Percentiles rank a stretch among this genome's conserved stretches.
Evolutionary conservation across 768 basidiomycete species (phyloP).

Genomic region (Clitopilus passeckerianus): DNA sequence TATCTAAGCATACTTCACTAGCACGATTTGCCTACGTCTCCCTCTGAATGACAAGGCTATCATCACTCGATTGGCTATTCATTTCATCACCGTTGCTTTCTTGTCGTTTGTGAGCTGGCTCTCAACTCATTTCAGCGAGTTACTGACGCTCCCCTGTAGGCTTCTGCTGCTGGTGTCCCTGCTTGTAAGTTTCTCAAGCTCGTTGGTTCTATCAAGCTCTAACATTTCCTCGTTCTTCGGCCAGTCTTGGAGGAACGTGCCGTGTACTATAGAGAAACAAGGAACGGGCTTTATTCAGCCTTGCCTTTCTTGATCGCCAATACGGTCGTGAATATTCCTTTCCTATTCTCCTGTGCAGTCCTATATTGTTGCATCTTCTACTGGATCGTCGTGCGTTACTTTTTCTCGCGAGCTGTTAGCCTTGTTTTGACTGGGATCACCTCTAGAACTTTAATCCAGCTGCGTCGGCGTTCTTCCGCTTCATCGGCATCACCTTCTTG

Average conservation of each 20-base stretch:
- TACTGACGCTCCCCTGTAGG: constrained; percentile 18
- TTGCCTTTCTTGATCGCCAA: constrained; percentile 50
- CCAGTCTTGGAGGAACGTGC: constrained; percentile 52
- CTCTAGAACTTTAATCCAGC: constrained; percentile 44
- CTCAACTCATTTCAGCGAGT: background rate
- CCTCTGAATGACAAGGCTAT: constrained; percentile 31
- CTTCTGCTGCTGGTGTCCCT: constrained; percentile 59
- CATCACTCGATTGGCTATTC: constrained; percentile 43
- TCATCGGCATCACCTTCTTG: constrained; percentile 47
- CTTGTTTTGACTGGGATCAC: background rate
- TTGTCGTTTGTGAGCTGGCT: constrained; percentile 35
- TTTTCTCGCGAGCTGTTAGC: background rate
- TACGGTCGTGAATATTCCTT: constrained; percentile 48
- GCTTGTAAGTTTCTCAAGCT: constrained; percentile 24
- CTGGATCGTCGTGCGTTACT: constrained; percentile 37
- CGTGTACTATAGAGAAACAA: constrained; percentile 50
- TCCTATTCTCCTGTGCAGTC: constrained; percentile 44
- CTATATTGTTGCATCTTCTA: constrained; percentile 46
- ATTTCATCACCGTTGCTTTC: constrained; percentile 58
- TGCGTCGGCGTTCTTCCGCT: constrained; percentile 46
- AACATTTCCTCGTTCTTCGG: background rate
- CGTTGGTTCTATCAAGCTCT: too few relatives aligned
- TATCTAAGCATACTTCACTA: constrained; percentile 13
- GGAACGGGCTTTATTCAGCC: constrained; percentile 53
- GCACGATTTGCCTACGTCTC: constrained; percentile 46